These are phyloP conservation scores for Hypoxylon crocopeplum DNA, from an alignment of 495 filamentous ascomycete genomes.

Conservation along the genomic window DNA sequence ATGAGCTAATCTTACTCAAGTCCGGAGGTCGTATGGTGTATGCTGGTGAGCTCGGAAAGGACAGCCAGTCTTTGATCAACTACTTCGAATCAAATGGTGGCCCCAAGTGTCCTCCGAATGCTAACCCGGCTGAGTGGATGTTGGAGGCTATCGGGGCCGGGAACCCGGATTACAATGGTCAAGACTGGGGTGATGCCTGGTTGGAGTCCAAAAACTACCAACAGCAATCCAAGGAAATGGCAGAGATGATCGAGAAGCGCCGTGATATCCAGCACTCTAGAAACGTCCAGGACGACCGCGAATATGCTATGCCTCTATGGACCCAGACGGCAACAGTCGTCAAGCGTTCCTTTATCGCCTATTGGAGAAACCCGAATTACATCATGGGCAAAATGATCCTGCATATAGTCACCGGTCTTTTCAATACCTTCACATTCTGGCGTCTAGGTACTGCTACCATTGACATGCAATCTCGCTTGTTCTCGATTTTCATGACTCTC, in stretches of 20 bases:
- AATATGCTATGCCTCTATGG: constrained; percentile 36
- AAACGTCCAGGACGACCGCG: constrained; percentile 42
- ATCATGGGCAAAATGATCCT: constrained; percentile 65
- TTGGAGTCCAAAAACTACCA: constrained; percentile 69
- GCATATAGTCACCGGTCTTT: constrained; percentile 55
- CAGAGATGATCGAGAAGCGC: constrained; percentile 43
- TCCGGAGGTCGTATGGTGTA: constrained; percentile 73
- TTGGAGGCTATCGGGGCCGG: constrained; percentile 71
- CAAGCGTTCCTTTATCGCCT: constrained; percentile 70
- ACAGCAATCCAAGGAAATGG: constrained; percentile 57
- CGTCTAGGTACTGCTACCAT: constrained; percentile 66
- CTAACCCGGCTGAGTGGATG: constrained; percentile 85
- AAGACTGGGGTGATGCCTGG: constrained; percentile 82
- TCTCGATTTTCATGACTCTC: constrained; percentile 73
- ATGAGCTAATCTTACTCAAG: constrained; percentile 70
- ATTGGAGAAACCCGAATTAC: constrained; percentile 76
- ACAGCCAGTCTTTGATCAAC: constrained; percentile 44
- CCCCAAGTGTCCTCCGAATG: constrained; percentile 64
- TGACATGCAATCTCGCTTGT: constrained; percentile 77
- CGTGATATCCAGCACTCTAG: constrained; percentile 30
- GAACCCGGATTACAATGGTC: constrained; percentile 56
- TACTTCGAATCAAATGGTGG: constrained; percentile 71
- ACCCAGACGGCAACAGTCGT: constrained; percentile 55
- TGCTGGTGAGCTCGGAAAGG: constrained; percentile 62
- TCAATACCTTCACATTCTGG: constrained; percentile 83